A percentile compares a stretch with the other conserved stretches of the same genome.
Evolutionary conservation across 2,329 filamentous ascomycete genomes (phyloP).

Genomic region (Aureobasidium sp.): DNA sequence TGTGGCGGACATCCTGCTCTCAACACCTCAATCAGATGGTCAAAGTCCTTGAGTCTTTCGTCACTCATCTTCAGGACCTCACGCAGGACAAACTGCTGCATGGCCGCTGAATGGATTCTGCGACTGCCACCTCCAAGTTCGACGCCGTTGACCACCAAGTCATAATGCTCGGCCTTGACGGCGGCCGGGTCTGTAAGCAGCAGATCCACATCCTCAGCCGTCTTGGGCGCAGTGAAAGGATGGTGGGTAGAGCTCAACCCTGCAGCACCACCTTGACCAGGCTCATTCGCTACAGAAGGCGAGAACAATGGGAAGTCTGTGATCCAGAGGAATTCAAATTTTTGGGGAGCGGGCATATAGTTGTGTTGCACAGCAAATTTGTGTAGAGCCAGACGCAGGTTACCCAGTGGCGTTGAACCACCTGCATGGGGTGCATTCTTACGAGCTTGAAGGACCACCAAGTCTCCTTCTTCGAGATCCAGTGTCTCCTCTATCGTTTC

Average conservation of each 20-base stretch:
- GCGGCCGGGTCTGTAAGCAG: conserved; percentile 64
- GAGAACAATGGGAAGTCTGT: conserved; percentile 90
- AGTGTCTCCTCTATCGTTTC: conserved; percentile 50
- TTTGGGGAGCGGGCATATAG: conserved; percentile 44
- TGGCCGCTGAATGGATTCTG: conserved; percentile 75
- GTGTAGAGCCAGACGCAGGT: conserved; percentile 64
- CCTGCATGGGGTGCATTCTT: conserved; percentile 58
- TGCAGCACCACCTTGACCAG: conserved; percentile 73
- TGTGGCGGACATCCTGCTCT: conserved; percentile 86
- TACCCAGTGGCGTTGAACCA: conserved; percentile 66
- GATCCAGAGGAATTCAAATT: conserved; percentile 75
- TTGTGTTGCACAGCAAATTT: conserved; percentile 58
- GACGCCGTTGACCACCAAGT: conserved; percentile 90
- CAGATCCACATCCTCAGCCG: conserved; percentile 62
- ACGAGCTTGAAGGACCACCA: conserved; percentile 77
- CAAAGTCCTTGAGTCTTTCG: conserved; percentile 69
- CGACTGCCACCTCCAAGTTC: conserved; percentile 90
- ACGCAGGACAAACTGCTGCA: conserved; percentile 80
- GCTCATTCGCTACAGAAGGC: conserved; percentile 55
- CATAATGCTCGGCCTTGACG: conserved; percentile 82
- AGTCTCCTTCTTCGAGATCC: conserved; percentile 61
- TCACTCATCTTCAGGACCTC: conserved; percentile 74
- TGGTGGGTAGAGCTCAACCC: conserved; percentile 88
- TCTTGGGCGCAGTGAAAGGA: conserved; percentile 85
- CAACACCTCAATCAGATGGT: conserved; percentile 76